Percentiles rank a stretch among this genome's conserved stretches.
phyloP scores from a whole-genome alignment of 768 basidiomycete species.

The Neoboletus magnificus region DNA sequence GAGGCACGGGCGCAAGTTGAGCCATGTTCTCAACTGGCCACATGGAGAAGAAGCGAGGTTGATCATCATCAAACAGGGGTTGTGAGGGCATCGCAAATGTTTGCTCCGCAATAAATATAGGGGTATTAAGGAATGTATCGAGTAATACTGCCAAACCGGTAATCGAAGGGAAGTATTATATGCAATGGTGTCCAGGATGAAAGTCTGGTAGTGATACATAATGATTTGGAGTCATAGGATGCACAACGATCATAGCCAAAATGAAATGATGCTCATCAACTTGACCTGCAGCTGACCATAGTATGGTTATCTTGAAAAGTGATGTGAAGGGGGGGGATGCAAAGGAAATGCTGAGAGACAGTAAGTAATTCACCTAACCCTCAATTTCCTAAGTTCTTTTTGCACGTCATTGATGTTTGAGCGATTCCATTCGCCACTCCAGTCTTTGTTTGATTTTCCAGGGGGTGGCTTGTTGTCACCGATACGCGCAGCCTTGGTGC shows the following conservation, averaged over 20 bases:
- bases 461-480: background rate
- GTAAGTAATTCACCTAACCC: constrained; percentile 6
- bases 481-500: background rate
- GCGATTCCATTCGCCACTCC: constrained; percentile 43
- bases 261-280: background rate
- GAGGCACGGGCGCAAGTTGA: background rate
- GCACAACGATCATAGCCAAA: background rate
- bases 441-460: constrained; percentile 14
- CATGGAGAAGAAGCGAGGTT: background rate
- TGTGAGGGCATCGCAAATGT: background rate
- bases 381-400: constrained; percentile 33
- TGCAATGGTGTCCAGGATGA: background rate
- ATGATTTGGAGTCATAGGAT: background rate
- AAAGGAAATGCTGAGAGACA: background rate
- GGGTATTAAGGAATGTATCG: background rate
- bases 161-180: background rate
- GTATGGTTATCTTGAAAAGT: background rate
- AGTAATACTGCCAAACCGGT: background rate
- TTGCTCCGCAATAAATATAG: background rate
- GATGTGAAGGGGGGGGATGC: background rate
- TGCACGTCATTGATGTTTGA: constrained; percentile 39
- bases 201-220: constrained; percentile 10
- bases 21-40: background rate
- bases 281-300: constrained; percentile 17
- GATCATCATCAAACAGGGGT: too few relatives aligned